Conservation (phyloP, 2,329 filamentous ascomycete genomes). For the Nannizzia gypsea region DNA sequence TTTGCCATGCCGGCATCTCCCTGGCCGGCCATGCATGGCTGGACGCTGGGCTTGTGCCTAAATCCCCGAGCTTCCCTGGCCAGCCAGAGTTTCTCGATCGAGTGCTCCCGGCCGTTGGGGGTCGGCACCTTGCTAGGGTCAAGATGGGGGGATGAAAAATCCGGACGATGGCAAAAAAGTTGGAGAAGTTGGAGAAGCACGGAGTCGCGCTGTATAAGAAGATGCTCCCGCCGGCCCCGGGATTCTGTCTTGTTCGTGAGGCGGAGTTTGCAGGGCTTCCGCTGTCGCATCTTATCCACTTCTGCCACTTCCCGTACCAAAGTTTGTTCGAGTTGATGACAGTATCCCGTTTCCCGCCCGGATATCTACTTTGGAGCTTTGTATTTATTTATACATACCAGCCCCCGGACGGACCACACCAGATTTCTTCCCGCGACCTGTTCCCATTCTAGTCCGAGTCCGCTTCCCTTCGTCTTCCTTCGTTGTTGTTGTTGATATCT, state of each 20-base stretch:
- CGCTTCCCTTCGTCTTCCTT: neutral
- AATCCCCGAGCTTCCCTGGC: constrained; percentile 1
- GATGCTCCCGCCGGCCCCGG: neutral
- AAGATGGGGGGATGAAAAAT: neutral
- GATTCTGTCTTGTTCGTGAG: neutral
- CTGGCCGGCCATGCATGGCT: neutral
- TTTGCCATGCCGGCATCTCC: neutral
- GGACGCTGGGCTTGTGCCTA: neutral
- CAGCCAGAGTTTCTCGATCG: neutral
- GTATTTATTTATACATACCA: neutral
- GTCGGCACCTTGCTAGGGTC: neutral
- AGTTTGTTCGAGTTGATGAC: neutral
- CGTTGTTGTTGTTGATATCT: neutral
- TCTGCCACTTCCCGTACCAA: neutral
- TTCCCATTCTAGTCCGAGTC: neutral
- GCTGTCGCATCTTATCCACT: neutral
- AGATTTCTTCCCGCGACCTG: neutral
- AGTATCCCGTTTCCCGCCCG: constrained; percentile 3
- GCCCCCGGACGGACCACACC: neutral
- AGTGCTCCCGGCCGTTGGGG: neutral
- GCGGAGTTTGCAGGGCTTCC: neutral
- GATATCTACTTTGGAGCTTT: neutral
- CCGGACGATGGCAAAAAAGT: neutral
- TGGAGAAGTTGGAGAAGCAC: constrained; percentile 1
- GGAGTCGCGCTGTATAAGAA: neutral